Base-by-base conservation (phyloP, 768 basidiomycete genomes). In the Mycena rosella region DNA sequence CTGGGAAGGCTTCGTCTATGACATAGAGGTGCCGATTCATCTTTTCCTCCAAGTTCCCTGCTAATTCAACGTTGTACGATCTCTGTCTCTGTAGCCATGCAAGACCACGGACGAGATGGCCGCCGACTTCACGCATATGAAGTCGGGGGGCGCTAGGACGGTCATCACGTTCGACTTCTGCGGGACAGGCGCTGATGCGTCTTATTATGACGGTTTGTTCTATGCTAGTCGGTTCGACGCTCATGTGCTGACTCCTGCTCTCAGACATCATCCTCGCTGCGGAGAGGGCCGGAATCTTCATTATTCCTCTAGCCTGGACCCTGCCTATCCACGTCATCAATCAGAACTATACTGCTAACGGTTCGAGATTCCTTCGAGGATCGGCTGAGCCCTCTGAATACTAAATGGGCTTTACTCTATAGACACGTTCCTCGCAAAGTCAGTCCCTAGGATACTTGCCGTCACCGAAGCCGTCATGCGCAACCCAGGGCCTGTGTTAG, bases 161-260 rank as follows among this genome's bases (percentile, higher is more conserved):
- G 68, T 69, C 44, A 69, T 69, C 52, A 69, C 68, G 26, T 69
- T 69, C 58, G 68, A 69, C 36, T 69, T 69, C 52, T 69, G 68
- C 55, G 68, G 63, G 48, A 59, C 56, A 42, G 68, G 68, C 48
- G 68, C 62, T 54, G 68, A 69, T 60, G 68, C 42, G 24, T 48
- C 45, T 30, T 69, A 65, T 51, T 69, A 69, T 56, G 68, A 69
- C 55, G 68, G 68, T 69, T 27, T 20, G 51, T 55, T 20, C 42
- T 44, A 44, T 54, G 40, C 42, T 47, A 32, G 18, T 49, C 38
- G 15, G 42, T 44, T 57, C 54, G 42, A 44, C 20, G 32, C 59
- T 51, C 48, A 42, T 52, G 59, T 53, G 53, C 51, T 22, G 48
- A 61, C 32, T 49, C 45, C 34, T 48, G 47, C 45, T 51, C 55